Conservation (phyloP, 805 yeast genomes). For the Metschnikowia proteae region DNA sequence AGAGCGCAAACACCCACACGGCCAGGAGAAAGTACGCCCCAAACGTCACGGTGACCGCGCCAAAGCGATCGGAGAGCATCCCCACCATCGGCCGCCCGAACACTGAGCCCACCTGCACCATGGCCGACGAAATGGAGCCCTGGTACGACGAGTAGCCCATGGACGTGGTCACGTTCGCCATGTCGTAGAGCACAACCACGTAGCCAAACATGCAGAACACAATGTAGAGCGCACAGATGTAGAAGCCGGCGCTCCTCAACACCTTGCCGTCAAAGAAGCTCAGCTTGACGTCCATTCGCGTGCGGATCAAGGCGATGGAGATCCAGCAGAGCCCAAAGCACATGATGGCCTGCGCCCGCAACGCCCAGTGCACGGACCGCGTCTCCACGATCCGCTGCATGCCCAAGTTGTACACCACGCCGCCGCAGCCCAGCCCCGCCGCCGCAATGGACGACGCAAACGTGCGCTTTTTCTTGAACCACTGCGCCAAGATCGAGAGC, state of each 20-base stretch:
- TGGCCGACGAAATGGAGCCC: conserved; percentile 56
- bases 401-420: conserved; percentile 45
- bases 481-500: conserved; percentile 59
- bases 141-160: conserved; percentile 53
- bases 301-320: conserved; percentile 14
- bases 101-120: conserved; percentile 55
- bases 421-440: conserved; percentile 51
- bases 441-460: conserved; percentile 48
- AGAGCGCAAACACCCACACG: conserved; percentile 33
- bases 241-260: conserved; percentile 38
- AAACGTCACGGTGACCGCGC: conserved; percentile 45
- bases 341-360: conserved; percentile 38
- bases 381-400: conserved; percentile 36
- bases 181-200: conserved; percentile 53
- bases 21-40: conserved; percentile 25
- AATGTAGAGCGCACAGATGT: conserved; percentile 39
- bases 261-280: conserved; percentile 39
- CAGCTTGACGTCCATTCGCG: conserved; percentile 22
- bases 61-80: conserved; percentile 45
- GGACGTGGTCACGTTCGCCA: conserved; percentile 58
- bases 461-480: conserved; percentile 64
- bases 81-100: conserved; percentile 59
- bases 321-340: conserved; percentile 15
- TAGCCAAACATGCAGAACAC: conserved; percentile 56
- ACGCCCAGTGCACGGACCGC: conserved; percentile 45